Evolutionary conservation across 164 flowering plant genomes (phyloP).

Genomic region (Kingdonia uniflora): DNA sequence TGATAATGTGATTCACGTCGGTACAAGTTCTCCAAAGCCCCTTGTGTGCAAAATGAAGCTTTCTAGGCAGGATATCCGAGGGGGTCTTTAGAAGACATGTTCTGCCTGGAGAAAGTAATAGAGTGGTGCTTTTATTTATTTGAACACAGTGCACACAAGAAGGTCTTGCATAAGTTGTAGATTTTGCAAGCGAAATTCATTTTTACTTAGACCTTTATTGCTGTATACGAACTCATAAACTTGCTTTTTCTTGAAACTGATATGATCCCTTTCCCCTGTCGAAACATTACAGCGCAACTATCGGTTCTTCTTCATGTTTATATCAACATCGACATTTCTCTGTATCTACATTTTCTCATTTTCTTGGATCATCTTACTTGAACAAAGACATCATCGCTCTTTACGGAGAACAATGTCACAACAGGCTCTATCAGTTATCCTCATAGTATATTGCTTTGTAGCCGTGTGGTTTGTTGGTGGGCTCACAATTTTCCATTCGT

Average conservation of each 20-base stretch:
- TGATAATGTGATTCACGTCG: too few relatives aligned
- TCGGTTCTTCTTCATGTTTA: constrained; percentile 63
- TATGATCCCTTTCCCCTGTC: background rate
- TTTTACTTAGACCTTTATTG: too few relatives aligned
- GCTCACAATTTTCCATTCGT: constrained; percentile 68
- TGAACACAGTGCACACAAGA: too few relatives aligned
- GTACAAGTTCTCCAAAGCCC: too few relatives aligned
- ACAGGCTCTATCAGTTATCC: constrained; percentile 43
- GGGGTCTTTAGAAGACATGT: too few relatives aligned
- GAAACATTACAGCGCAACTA: constrained; percentile 77
- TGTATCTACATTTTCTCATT: constrained; percentile 60
- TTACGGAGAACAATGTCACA: constrained; percentile 32
- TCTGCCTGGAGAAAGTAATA: too few relatives aligned
- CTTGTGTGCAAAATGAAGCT: too few relatives aligned
- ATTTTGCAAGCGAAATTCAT: too few relatives aligned
- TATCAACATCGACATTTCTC: constrained; percentile 51
- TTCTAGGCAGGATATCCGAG: too few relatives aligned
- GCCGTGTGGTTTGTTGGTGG: constrained; percentile 95
- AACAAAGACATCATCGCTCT: constrained; percentile 7
- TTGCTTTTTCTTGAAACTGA: constrained; percentile 9
- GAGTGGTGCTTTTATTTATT: too few relatives aligned
- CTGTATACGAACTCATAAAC: too few relatives aligned
- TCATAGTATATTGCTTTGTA: constrained; percentile 73
- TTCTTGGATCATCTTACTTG: constrained; percentile 44
- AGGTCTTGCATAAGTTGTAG: too few relatives aligned